Evolutionary conservation across 192 early-diverging fungal genomes (phyloP).

Genomic region (Backusella macrospora): DNA sequence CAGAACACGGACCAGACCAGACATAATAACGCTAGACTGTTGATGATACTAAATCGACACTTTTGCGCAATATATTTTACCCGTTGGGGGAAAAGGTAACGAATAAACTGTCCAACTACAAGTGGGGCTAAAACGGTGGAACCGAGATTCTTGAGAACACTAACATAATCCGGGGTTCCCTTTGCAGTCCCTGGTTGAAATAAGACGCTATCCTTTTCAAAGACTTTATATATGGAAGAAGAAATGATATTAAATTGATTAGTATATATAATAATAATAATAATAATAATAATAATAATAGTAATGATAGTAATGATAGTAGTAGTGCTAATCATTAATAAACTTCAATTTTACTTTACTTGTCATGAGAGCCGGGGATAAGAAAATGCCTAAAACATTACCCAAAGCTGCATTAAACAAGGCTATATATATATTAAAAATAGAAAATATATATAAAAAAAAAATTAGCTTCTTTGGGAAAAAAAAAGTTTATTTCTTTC

Average conservation of each 20-base stretch:
- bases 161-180: conserved; percentile 46
- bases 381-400: conserved; percentile 55
- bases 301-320: too few relatives aligned
- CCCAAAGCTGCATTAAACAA: conserved; percentile 68
- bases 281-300: too few relatives aligned
- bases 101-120: conserved; percentile 57
- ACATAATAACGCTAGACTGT: conserved; percentile 55
- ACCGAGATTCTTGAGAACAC: conserved; percentile 51
- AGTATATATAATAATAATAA: too few relatives aligned
- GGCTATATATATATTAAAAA: conserved; percentile 33
- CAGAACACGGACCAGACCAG: conserved; percentile 74
- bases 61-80: conserved; percentile 45
- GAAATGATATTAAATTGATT: too few relatives aligned
- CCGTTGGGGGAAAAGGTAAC: conserved; percentile 41
- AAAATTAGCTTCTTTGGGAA: neutral
- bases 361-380: conserved; percentile 36
- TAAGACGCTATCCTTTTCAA: conserved; percentile 24
- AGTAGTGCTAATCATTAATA: neutral
- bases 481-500: neutral
- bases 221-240: conserved; percentile 4
- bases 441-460: neutral
- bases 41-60: conserved; percentile 57
- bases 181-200: conserved; percentile 31
- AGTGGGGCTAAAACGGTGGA: conserved; percentile 65
- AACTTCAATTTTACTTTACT: conserved; percentile 16